Percentiles rank a stretch among this genome's conserved stretches.
Evolutionary conservation across 2,329 filamentous ascomycete genomes (phyloP).

Genomic region (Colletotrichum sidae): DNA sequence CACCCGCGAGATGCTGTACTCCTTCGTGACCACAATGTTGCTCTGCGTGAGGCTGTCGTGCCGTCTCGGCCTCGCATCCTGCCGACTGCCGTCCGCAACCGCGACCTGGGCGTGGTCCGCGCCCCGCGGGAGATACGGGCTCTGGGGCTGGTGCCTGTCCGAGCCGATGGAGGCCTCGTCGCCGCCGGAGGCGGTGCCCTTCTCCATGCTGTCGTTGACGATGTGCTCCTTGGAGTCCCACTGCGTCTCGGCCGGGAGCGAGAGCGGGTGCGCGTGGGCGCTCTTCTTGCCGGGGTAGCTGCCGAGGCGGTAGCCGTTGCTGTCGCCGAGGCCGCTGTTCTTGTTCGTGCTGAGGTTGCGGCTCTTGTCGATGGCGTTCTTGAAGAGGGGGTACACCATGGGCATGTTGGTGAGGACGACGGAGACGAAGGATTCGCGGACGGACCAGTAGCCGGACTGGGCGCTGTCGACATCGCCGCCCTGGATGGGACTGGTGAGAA

Average conservation of each 20-base stretch:
- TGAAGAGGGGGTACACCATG: constrained; percentile 51
- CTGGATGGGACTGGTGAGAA: constrained; percentile 35
- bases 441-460: constrained; percentile 51
- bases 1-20: constrained; percentile 11
- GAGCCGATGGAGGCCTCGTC: constrained; percentile 15
- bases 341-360: constrained; percentile 31
- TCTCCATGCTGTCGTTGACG: constrained; percentile 7
- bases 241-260: constrained; percentile 4
- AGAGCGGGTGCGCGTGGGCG: constrained; percentile 7
- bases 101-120: not conserved
- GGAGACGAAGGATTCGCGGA: constrained; percentile 54
- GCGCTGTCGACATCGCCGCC: constrained; percentile 44
- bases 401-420: constrained; percentile 53
- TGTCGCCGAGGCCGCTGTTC: constrained; percentile 2
- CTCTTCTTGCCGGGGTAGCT: constrained; percentile 19
- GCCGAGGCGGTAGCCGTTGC: constrained; percentile 23
- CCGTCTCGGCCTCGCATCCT: not conserved
- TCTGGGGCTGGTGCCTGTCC: not conserved
- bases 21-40: constrained; percentile 21
- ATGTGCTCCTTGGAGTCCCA: constrained; percentile 27
- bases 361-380: constrained; percentile 40
- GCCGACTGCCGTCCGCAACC: not conserved
- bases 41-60: not conserved
- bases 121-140: not conserved
- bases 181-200: not conserved